phyloP scores from a whole-genome alignment of 2,329 filamentous ascomycete genomes.

The Aureobasidium zeae region DNA sequence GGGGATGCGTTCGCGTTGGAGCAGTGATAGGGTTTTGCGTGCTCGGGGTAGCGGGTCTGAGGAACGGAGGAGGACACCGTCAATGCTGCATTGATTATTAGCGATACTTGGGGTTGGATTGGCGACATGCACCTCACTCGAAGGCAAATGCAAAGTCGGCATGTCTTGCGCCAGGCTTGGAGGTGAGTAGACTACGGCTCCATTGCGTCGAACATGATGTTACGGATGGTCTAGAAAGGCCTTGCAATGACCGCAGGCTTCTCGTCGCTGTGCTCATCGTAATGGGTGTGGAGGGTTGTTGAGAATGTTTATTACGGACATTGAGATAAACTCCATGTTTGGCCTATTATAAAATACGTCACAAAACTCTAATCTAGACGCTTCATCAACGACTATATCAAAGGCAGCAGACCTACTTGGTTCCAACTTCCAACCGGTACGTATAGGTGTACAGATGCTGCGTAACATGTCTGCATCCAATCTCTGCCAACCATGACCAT shows the following conservation, averaged over 20 bases:
- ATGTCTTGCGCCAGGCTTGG: slow-evolving; percentile 6
- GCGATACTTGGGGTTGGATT: not conserved
- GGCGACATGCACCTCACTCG: slow-evolving; percentile 35
- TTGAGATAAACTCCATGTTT: too few relatives aligned
- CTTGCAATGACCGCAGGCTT: not conserved
- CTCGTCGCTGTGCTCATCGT: too few relatives aligned
- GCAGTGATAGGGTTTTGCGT: slow-evolving; percentile 58
- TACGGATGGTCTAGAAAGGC: slow-evolving; percentile 2
- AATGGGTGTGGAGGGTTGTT: too few relatives aligned
- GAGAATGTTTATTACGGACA: too few relatives aligned
- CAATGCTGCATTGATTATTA: slow-evolving; percentile 51
- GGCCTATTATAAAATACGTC: too few relatives aligned
- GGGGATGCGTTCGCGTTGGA: slow-evolving; percentile 67
- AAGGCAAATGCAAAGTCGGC: slow-evolving; percentile 49
- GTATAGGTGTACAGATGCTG: not conserved
- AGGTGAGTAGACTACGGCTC: slow-evolving; percentile 4
- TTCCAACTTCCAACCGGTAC: too few relatives aligned
- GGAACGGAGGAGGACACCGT: slow-evolving; percentile 86
- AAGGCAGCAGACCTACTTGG: too few relatives aligned
- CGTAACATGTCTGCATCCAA: not conserved
- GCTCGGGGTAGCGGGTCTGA: slow-evolving; percentile 72
- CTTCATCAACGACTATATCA: too few relatives aligned
- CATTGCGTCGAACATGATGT: slow-evolving; percentile 1
- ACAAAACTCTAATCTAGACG: too few relatives aligned
- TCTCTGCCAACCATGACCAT: not conserved